Conservation (phyloP, 75 land plant species). For the Sequoia sempervirens region DNA sequence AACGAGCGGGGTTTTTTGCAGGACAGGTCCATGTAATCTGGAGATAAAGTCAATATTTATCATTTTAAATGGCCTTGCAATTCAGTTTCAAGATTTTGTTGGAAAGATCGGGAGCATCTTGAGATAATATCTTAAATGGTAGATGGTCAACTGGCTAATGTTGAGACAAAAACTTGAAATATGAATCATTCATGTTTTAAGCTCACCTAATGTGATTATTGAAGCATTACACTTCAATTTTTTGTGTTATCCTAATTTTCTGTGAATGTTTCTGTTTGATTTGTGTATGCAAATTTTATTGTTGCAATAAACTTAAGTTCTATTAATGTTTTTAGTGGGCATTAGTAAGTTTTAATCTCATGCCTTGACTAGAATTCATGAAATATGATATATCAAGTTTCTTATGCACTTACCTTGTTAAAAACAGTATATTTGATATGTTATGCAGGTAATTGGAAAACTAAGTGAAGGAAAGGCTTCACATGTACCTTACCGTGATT, state of each 20-base stretch:
- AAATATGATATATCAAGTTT: background rate
- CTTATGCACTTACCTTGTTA: background rate
- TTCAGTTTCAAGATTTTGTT: background rate
- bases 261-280: background rate
- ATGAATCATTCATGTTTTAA: background rate
- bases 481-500: conserved; percentile 97
- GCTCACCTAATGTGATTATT: background rate
- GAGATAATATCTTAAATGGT: background rate
- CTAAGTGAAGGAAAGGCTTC: conserved; percentile 94
- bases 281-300: background rate
- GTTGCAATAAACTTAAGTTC: background rate
- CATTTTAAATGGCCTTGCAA: background rate
- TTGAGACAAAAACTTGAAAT: background rate
- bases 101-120: background rate
- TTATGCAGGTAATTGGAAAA: conserved; percentile 87
- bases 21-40: background rate
- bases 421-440: background rate
- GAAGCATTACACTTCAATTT: background rate
- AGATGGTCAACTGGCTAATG: background rate
- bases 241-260: background rate
- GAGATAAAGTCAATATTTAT: background rate
- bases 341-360: background rate
- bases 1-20: background rate
- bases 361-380: background rate
- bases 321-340: background rate